Conservation (phyloP, 2,329 filamentous ascomycete genomes). For the Aspergillus fumigatiaffinis region DNA sequence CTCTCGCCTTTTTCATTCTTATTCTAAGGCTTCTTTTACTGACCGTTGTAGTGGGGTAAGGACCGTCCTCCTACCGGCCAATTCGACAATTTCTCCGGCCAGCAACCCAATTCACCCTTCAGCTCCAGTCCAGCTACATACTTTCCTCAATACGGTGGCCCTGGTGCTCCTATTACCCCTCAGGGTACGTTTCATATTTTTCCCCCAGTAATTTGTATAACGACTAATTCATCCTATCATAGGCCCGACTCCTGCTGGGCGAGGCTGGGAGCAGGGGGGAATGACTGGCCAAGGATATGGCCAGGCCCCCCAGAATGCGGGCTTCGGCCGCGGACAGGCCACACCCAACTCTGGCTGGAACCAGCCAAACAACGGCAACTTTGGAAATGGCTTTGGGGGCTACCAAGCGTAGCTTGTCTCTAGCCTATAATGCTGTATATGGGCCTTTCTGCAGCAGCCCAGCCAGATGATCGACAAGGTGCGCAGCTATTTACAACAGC, state of each 20-base stretch:
- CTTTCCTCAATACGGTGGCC: conserved; percentile 92
- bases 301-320: conserved; percentile 67
- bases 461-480: conserved; percentile 4
- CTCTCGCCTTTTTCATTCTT: conserved; percentile 1
- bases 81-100: conserved; percentile 79
- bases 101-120: conserved; percentile 66
- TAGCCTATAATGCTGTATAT: conserved; percentile 7
- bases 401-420: conserved; percentile 52
- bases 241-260: conserved; percentile 58
- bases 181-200: conserved; percentile 41
- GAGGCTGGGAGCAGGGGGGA: conserved; percentile 48
- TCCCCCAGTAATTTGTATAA: background rate
- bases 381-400: conserved; percentile 55
- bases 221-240: conserved; percentile 10
- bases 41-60: conserved; percentile 79
- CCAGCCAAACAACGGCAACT: conserved; percentile 47
- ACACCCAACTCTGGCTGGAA: conserved; percentile 51
- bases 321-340: conserved; percentile 72
- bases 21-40: conserved; percentile 31
- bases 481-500: conserved; percentile 11
- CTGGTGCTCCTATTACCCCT: conserved; percentile 58
- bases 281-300: conserved; percentile 53
- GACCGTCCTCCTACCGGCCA: conserved; percentile 85
- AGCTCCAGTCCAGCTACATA: conserved; percentile 73
- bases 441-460: conserved; percentile 11